Percentiles rank a stretch among this genome's conserved stretches.
Conservation (phyloP, 2,329 filamentous ascomycete species). For the Parafenestella ontariensis region DNA sequence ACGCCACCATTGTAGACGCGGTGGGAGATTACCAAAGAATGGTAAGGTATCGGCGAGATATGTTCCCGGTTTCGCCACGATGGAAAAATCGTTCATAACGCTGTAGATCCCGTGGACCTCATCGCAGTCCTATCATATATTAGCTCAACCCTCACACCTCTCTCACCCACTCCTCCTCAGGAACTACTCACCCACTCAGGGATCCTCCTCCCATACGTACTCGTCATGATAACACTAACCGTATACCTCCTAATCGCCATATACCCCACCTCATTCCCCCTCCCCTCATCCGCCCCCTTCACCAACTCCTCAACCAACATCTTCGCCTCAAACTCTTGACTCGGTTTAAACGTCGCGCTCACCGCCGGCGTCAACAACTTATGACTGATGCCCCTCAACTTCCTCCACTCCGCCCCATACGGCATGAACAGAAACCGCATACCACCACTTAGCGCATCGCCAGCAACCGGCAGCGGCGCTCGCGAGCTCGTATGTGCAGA, state of each 20-base stretch:
- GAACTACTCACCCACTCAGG: conserved; percentile 36
- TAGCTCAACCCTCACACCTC: background rate
- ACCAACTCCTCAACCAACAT: conserved; percentile 54
- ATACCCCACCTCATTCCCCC: conserved; percentile 33
- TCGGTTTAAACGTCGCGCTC: conserved; percentile 51
- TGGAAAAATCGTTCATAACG: conserved; percentile 47
- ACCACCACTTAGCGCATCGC: conserved; percentile 50
- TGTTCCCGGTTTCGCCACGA: conserved; percentile 34
- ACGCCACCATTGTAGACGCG: conserved; percentile 41
- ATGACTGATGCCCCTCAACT: conserved; percentile 49
- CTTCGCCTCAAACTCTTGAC: conserved; percentile 56
- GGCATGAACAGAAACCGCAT: conserved; percentile 52
- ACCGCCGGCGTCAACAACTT: conserved; percentile 47
- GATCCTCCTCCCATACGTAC: conserved; percentile 44
- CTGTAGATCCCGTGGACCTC: conserved; percentile 43
- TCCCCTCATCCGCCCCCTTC: conserved; percentile 32
- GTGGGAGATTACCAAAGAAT: conserved; percentile 35
- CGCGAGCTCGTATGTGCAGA: conserved; percentile 47
- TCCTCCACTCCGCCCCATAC: conserved; percentile 53
- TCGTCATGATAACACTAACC: conserved; percentile 47
- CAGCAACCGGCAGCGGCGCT: conserved; percentile 49
- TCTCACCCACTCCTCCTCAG: background rate
- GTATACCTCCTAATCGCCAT: conserved; percentile 41
- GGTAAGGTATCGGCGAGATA: conserved; percentile 44
- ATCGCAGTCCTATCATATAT: conserved; percentile 31